A percentile compares a stretch with the other conserved stretches of the same genome.
Conservation (phyloP, 2,329 filamentous ascomycete species). For the Metarhizium sp. region DNA sequence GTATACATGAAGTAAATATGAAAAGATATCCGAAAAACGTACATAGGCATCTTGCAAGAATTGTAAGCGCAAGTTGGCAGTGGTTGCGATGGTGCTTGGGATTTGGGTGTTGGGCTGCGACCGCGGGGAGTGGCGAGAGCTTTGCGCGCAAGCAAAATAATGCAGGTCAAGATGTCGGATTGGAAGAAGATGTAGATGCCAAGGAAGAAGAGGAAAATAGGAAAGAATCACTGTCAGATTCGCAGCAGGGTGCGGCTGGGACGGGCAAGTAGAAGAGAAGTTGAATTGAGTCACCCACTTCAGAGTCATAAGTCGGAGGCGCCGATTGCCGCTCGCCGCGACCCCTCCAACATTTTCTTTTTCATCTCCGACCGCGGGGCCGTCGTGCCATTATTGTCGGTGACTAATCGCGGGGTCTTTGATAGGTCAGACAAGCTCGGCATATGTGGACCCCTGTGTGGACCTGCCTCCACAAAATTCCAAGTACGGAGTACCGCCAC, state of each 20-base stretch:
- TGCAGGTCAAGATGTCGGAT: neutral
- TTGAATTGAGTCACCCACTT: neutral
- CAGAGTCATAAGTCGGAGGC: too few relatives aligned
- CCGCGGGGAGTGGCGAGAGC: too few relatives aligned
- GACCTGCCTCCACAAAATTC: too few relatives aligned
- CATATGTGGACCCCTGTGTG: too few relatives aligned
- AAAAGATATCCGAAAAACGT: neutral
- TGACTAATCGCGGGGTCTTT: neutral
- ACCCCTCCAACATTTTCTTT: neutral
- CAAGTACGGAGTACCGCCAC: too few relatives aligned
- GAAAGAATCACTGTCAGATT: too few relatives aligned
- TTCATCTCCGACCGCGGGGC: neutral
- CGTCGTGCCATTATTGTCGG: neutral
- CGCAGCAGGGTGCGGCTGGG: neutral
- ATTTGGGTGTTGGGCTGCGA: neutral
- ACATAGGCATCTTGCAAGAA: constrained; percentile 10
- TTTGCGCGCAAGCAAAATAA: neutral
- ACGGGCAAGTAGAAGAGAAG: neutral
- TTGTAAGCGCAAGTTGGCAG: neutral
- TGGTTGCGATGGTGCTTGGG: neutral
- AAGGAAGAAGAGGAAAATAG: too few relatives aligned
- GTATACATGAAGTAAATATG: neutral
- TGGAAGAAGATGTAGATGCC: too few relatives aligned
- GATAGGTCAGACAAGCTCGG: neutral
- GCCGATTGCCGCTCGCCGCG: too few relatives aligned